phyloP scores from a whole-genome alignment of 139 green algal genomes.

The Edaphochlamys debaryana region DNA sequence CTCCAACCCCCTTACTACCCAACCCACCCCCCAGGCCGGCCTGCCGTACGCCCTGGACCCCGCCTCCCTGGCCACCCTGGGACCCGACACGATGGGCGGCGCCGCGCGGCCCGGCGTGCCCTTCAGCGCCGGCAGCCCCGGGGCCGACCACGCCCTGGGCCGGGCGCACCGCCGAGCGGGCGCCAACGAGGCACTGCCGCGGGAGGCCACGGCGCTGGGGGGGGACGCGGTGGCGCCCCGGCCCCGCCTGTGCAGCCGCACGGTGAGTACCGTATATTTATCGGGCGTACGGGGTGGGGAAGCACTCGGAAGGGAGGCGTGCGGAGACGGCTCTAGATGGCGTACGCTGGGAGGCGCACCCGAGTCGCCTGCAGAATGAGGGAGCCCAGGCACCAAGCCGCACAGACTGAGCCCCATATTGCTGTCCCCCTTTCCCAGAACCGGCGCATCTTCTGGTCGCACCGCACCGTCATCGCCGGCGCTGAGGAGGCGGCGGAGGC shows the following conservation, averaged over 20 bases:
- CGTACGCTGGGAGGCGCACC: too few relatives aligned
- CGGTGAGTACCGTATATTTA: conserved; percentile 32
- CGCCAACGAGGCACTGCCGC: not conserved
- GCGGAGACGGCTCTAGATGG: too few relatives aligned
- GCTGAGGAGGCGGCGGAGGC: not conserved
- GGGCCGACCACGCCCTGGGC: not conserved
- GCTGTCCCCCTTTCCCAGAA: too few relatives aligned
- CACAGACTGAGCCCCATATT: too few relatives aligned
- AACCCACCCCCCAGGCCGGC: not conserved
- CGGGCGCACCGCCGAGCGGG: not conserved
- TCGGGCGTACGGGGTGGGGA: too few relatives aligned
- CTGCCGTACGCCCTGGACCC: conserved; percentile 51
- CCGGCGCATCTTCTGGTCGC: too few relatives aligned
- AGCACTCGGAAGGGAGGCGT: too few relatives aligned
- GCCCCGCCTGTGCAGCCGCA: conserved; percentile 51
- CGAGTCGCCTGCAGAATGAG: too few relatives aligned
- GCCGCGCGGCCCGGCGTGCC: conserved; percentile 48
- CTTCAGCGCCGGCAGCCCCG: conserved; percentile 42
- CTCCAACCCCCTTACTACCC: too few relatives aligned
- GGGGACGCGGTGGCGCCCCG: conserved; percentile 61
- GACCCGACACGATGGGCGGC: conserved; percentile 49
- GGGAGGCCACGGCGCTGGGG: conserved; percentile 8
- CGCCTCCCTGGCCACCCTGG: conserved; percentile 52
- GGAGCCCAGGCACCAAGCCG: too few relatives aligned
- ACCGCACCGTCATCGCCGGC: conserved; percentile 28